phyloP scores from a whole-genome alignment of 345 rosid species.

The Anacardium occidentale region DNA sequence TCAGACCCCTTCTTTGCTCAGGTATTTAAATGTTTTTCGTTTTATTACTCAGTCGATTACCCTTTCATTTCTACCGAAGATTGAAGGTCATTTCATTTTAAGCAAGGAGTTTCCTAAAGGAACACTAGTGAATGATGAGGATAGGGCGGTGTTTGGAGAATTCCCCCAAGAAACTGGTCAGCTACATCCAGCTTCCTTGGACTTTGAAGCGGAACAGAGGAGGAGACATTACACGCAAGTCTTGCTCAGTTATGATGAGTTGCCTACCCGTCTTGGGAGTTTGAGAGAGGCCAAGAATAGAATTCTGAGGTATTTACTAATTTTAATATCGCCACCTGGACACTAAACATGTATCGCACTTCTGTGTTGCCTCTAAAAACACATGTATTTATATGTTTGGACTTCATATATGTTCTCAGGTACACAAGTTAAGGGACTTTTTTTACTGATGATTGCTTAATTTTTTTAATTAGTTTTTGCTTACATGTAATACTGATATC shows the following conservation, averaged over 20 bases:
- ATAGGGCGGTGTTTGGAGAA: conserved; percentile 9
- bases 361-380: no score
- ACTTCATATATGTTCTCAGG: no score
- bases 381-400: no score
- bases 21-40: conserved; percentile 16
- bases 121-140: background rate
- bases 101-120: conserved; percentile 20
- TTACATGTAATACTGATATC: no score
- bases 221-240: conserved; percentile 40
- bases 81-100: conserved; percentile 20
- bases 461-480: no score
- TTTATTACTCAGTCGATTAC: background rate
- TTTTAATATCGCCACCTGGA: no score
- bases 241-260: conserved; percentile 40
- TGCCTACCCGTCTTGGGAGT: conserved; percentile 24
- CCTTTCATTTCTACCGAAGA: background rate
- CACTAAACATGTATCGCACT: no score
- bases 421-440: no score
- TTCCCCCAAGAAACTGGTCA: conserved; percentile 15
- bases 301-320: conserved; percentile 46
- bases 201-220: conserved; percentile 27
- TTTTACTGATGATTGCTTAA: no score
- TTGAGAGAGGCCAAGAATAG: conserved; percentile 38
- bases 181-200: conserved; percentile 21
- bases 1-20: conserved; percentile 17